Base-by-base conservation (phyloP, 495 filamentous ascomycete species). In the Xylaria intraflava region DNA sequence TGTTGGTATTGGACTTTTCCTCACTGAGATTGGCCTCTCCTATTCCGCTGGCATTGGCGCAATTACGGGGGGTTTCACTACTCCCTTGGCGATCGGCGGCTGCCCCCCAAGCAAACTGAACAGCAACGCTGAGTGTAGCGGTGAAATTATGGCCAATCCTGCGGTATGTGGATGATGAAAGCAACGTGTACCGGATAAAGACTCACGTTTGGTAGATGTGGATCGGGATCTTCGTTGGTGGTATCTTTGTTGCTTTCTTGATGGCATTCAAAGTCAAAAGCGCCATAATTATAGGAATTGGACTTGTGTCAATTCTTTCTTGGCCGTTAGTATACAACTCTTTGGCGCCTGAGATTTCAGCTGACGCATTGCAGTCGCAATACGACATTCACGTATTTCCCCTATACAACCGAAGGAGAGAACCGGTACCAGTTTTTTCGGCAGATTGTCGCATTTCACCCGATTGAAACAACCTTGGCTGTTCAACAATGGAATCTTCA, bases 231-330 rank as follows among this genome's bases (percentile, higher is more conserved):
- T 80, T 89, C 60, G 78, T 79, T 42, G 86, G 88, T n/a, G 88
- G 88, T 29, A 69, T 93, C 11, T 71, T 93, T 27, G 89, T 86
- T 6, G 78, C 82, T 2, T 73, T 87, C 47, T 68, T 93, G 56
- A 90, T 91, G 88, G 81, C 86, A 66, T 93, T 88, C 68, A 70
- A 85, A 17, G 75, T 90, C 63, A 90, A 89, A 64, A 83, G 82
- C 53, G 86, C 88, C 30, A 84, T 91, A 30, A 84, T 91, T 50
- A 80, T 84, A n/a, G 88, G 88, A n/a, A 90, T 93, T 31, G 68
- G 82, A 40, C 66, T 90, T 9, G 88, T 93, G 22, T 89, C 87
- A 2, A 85, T 90, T 56, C 78, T 90, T 54, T 89, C 86, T 2
- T 91, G 88, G 87, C 87, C 88, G 55, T 78, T 38, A 69, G 74